phyloP scores from a whole-genome alignment of 108 stramenopile species.

The Cylindrotheca fusiformis region DNA sequence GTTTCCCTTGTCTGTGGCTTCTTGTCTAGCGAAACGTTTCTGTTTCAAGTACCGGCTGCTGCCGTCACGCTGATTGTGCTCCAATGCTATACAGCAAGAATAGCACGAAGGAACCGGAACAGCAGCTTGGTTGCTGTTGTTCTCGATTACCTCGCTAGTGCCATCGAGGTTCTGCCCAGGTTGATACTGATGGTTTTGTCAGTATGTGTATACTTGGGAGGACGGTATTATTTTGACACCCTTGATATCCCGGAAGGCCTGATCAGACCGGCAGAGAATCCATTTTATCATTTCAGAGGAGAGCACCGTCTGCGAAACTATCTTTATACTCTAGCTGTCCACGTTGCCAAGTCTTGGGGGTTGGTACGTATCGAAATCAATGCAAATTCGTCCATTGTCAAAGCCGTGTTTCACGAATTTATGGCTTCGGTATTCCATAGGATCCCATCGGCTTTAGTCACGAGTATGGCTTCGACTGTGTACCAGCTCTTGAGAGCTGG shows the following conservation, averaged over 20 bases:
- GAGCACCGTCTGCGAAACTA: slow-evolving; percentile 55
- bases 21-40: slow-evolving; percentile 65
- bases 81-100: slow-evolving; percentile 9
- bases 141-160: slow-evolving; percentile 14
- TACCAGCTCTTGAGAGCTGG: slow-evolving; percentile 46
- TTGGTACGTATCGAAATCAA: neutral
- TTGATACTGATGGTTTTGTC: slow-evolving; percentile 40
- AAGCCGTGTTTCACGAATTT: slow-evolving; percentile 14
- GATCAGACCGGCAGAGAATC: slow-evolving; percentile 85
- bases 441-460: slow-evolving; percentile 78
- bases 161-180: slow-evolving; percentile 24
- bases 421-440: no score
- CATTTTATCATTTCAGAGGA: slow-evolving; percentile 57
- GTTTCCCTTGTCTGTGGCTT: slow-evolving; percentile 44
- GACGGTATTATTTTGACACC: slow-evolving; percentile 47
- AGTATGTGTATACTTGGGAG: slow-evolving; percentile 38
- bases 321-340: slow-evolving; percentile 57
- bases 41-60: slow-evolving; percentile 68
- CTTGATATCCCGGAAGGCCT: slow-evolving; percentile 74
- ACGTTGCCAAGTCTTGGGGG: slow-evolving; percentile 46
- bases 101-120: no score
- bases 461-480: slow-evolving; percentile 82
- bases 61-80: slow-evolving; percentile 59
- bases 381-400: slow-evolving; percentile 2
- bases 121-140: slow-evolving; percentile 4